Percentiles rank a stretch among this genome's conserved stretches.
Evolutionary conservation across 257 asterid species (phyloP).

Genomic region (Solanum etuberosum): DNA sequence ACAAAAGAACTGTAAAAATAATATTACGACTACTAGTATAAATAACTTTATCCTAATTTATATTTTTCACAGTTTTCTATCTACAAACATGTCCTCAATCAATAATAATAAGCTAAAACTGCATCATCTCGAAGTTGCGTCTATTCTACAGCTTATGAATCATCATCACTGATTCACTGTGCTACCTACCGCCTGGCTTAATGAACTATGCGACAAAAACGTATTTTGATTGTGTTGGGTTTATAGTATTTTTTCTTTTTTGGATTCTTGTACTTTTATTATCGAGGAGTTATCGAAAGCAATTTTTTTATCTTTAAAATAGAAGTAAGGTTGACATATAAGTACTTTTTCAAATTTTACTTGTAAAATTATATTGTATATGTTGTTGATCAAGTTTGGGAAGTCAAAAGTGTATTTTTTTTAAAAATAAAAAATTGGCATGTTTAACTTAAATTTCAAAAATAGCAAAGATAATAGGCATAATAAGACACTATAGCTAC

Average conservation of each 20-base stretch:
- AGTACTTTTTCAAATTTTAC: no score
- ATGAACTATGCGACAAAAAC: not conserved
- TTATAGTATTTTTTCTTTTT: not conserved
- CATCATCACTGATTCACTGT: not conserved
- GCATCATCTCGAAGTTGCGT: not conserved
- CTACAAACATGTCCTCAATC: not conserved
- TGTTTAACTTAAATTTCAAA: not conserved
- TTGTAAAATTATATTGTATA: no score
- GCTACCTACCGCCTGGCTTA: not conserved
- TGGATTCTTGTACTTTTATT: no score
- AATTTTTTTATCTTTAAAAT: no score
- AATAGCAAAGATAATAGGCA: not conserved
- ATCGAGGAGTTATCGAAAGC: accelerated
- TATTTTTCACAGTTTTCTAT: no score
- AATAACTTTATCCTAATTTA: not conserved
- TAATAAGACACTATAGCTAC: no score
- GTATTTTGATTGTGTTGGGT: not conserved
- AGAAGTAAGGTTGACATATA: not conserved
- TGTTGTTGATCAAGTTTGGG: not conserved
- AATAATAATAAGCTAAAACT: not conserved
- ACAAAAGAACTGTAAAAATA: no score
- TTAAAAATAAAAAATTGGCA: no score
- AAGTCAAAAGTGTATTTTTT: not conserved
- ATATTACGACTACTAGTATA: no score
- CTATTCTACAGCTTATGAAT: not conserved